Evolutionary conservation across 495 filamentous ascomycete species (phyloP), one percentile per base, ranked within the genome.

Genomic region (Beverwykella pulmonaria): DNA sequence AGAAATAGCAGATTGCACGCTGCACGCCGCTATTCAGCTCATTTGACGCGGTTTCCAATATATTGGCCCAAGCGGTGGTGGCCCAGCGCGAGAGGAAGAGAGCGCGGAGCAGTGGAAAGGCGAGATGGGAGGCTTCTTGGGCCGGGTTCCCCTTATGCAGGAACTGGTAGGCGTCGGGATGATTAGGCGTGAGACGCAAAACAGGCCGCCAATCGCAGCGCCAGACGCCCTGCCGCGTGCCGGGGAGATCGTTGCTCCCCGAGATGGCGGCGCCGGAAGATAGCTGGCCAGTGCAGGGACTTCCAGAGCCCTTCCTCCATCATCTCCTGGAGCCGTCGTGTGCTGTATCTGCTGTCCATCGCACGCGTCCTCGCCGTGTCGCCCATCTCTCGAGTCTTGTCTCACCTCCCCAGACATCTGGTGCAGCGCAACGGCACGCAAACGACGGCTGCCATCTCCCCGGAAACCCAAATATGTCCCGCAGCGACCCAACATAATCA

Each of bases 401-500:
- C 53, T 48, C 20, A 36, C 53, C 19, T n/a, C 29, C 27, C n/a
- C 48, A 32, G 26, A 30, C 48, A 15, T 23, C 23, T 17, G 23
- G 55, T 53, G 56, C 56, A 30, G 34, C 34, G 14, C 25, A 3
- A 15, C 10, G 1, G 30, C 0, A 1, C 36, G 23, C n/a, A 27
- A 50, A 30, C 17, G 23, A 7, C 49, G 44, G 2, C 19, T 27
- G 19, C 53, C 39, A 27, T 25, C 36, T 57, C 9, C 39, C 8
- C 52, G 39, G 56, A 25, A 29, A 14, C 14, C 34, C 46, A 39
- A 69, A 55, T 54, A 69, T 69, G 67, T 59, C 32, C 39, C 55
- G 67, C 61, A 65, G 67, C 66, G 36, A 69, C 57, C 61, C 54
- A 57, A 65, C 65, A 61, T 66, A 62, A 66, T 7, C 23, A 12